Evolutionary conservation across 116 monocot species (phyloP), one percentile per base, ranked within the genome.

Genomic region (Zostera marina): DNA sequence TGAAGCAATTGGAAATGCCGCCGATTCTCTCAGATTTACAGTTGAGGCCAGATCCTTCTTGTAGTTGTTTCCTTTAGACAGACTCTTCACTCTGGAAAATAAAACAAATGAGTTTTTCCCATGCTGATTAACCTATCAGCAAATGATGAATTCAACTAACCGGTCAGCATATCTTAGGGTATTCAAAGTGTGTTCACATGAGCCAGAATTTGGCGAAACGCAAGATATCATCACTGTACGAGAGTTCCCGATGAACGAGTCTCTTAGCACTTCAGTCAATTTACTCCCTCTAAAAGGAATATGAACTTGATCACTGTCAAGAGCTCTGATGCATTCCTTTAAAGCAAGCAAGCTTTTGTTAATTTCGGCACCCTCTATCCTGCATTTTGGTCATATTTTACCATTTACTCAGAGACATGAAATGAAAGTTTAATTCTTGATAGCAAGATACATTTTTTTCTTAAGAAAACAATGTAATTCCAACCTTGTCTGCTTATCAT

Each of bases 351-450:
- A 77, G 71, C 91, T 99, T 73, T 99, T 99, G 65, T 99, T 99
- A 69, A 99, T 99, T 71, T 99, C 99, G 60, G 99, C 99, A 62
- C 99, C 99, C 72, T 99, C 99, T 63, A 99, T 99, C 58, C 99
- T 99, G 99, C 65, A 81, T 43, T 16, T 32, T 9, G 22, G 22
- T n/a, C 11, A 41, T 41, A 44, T 41, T 13, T 43, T 42, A 12
- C 44, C n/a, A 59, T n/a, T 7, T 3, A 19, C 43, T 43, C 16
- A 39, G 42, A 22, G 43, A n/a, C 22, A 44, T 8, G 5, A 22
- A 43, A 22, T 7, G 19, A 44, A 20, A 59, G 9, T 1, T 14
- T 54, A 25, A 16, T 12, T 7, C 32, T 26, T 54, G 52, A 20
- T 52, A 17, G 8, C 52, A 52, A 52, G 20, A 4, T 1, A 20